phyloP scores from a whole-genome alignment of 2,329 filamentous ascomycete genomes.

The Botrytis pseudocinerea region DNA sequence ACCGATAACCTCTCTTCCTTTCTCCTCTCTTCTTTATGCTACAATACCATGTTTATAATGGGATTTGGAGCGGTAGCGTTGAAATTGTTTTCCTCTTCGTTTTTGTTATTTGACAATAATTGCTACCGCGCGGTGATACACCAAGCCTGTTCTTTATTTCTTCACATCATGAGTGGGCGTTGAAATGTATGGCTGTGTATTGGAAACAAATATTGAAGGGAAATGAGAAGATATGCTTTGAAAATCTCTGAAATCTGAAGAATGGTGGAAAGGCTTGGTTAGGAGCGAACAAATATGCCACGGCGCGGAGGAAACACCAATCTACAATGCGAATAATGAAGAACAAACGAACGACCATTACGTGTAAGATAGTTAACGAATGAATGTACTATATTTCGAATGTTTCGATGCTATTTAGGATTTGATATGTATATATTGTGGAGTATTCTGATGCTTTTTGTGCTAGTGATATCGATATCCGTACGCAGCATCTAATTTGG shows the following conservation, averaged over 20 bases:
- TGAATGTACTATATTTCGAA: constrained; percentile 5
- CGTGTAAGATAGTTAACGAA: constrained; percentile 6
- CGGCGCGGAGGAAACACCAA: neutral
- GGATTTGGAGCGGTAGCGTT: neutral
- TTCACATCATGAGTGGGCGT: neutral
- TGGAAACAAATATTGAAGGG: neutral
- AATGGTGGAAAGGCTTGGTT: neutral
- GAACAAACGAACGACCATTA: neutral
- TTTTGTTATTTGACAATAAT: neutral
- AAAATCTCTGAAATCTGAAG: neutral
- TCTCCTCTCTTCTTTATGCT: neutral
- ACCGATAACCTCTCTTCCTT: neutral
- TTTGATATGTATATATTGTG: neutral
- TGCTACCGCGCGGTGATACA: neutral
- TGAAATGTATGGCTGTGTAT: neutral
- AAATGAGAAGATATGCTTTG: neutral
- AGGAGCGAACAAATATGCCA: neutral
- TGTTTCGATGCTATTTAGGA: neutral
- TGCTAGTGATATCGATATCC: neutral
- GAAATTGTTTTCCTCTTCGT: neutral
- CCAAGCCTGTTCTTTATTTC: neutral
- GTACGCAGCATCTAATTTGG: neutral
- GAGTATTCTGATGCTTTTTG: neutral
- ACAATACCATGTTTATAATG: constrained; percentile 18
- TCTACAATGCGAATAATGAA: neutral